These are phyloP conservation scores for Zelopaecilomyces penicillatus DNA, from an alignment of 2,329 filamentous ascomycete genomes.

Conservation along the genomic window DNA sequence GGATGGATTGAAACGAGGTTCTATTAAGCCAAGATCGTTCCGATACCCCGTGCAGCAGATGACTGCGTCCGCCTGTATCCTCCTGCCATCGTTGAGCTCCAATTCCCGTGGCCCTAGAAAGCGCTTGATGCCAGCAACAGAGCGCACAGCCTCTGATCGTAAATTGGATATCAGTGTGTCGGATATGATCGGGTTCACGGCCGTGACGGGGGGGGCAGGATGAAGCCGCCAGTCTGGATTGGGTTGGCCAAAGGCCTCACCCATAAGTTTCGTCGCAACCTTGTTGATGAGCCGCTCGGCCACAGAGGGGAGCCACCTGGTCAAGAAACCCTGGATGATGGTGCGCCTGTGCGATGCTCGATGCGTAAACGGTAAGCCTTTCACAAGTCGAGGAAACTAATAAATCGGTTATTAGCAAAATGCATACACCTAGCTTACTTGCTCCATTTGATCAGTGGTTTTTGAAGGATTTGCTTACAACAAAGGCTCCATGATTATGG, in stretches of 20 bases:
- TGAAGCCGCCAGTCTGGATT: conserved; percentile 19
- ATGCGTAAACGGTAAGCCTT: conserved; percentile 24
- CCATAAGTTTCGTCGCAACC: conserved; percentile 11
- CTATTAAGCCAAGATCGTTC: conserved; percentile 21
- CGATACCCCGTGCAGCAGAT: conserved; percentile 30
- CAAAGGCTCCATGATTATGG: conserved; percentile 17
- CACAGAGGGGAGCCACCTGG: conserved; percentile 12
- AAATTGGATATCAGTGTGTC: conserved; percentile 25
- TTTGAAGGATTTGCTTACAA: conserved; percentile 2
- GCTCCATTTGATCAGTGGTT: not conserved
- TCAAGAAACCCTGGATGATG: conserved; percentile 20
- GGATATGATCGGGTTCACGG: conserved; percentile 18
- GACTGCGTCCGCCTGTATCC: conserved; percentile 24
- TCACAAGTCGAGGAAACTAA: conserved; percentile 20
- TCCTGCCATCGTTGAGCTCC: conserved; percentile 22
- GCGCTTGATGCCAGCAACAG: conserved; percentile 20
- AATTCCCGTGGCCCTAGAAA: conserved; percentile 17
- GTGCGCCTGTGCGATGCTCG: conserved; percentile 25
- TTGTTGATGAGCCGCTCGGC: conserved; percentile 12
- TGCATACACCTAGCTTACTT: not conserved
- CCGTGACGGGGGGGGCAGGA: conserved; percentile 18
- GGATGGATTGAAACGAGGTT: conserved; percentile 10
- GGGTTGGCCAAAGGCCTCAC: conserved; percentile 11
- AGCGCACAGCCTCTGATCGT: conserved; percentile 26
- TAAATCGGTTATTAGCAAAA: not conserved